Conservation (phyloP, 495 filamentous ascomycete genomes). For the Pseudomonodictys pantanalensis region DNA sequence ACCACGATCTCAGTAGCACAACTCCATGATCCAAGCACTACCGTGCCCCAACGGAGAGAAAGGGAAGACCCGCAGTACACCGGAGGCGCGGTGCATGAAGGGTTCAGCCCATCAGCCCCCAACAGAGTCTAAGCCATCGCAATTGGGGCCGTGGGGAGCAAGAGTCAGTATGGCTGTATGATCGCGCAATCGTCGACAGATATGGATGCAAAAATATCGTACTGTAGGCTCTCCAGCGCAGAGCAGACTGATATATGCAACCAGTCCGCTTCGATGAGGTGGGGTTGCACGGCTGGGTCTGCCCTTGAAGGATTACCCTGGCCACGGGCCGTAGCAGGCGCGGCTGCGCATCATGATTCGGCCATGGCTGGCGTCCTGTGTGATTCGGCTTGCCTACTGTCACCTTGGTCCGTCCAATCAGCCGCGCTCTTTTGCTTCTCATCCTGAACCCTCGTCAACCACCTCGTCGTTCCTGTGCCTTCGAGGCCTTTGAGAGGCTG, state of each 20-base stretch:
- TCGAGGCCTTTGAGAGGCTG: slow-evolving; percentile 8
- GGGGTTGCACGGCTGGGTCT: neutral
- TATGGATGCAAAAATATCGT: slow-evolving; percentile 12
- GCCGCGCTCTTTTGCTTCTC: neutral
- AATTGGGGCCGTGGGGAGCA: neutral
- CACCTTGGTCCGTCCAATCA: slow-evolving; percentile 8
- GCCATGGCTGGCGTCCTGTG: neutral
- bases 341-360: slow-evolving; percentile 21
- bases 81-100: neutral
- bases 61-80: neutral
- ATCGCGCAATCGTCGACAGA: slow-evolving; percentile 5
- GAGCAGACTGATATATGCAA: slow-evolving; percentile 13
- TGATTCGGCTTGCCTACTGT: slow-evolving; percentile 16
- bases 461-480: neutral
- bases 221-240: neutral
- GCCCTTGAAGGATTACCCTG: neutral
- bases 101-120: slow-evolving; percentile 10
- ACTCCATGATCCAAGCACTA: neutral
- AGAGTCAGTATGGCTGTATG: neutral
- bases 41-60: slow-evolving; percentile 13
- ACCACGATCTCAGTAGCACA: slow-evolving; percentile 24
- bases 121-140: neutral
- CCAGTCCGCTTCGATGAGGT: neutral
- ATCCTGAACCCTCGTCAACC: neutral
- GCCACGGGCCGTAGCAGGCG: slow-evolving; percentile 13